Percentiles rank a stretch among this genome's conserved stretches.
Evolutionary conservation across 495 filamentous ascomycete species (phyloP).

Genomic region (Penicillium arizonense): DNA sequence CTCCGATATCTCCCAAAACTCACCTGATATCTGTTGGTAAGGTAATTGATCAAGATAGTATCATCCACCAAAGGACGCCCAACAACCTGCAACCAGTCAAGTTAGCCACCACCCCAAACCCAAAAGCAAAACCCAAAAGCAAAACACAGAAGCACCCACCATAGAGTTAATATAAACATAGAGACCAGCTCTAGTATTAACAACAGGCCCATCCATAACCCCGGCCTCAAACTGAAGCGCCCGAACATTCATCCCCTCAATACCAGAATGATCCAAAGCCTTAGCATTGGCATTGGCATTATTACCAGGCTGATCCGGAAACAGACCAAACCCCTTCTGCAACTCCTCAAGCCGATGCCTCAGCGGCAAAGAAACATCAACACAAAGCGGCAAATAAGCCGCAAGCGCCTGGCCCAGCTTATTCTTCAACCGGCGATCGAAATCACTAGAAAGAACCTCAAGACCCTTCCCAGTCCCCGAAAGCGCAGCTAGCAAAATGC

Average conservation of each 20-base stretch:
- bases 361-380: conserved; percentile 39
- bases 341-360: conserved; percentile 41
- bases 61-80: conserved; percentile 85
- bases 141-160: conserved; percentile 40
- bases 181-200: conserved; percentile 83
- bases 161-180: conserved; percentile 90
- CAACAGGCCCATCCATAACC: conserved; percentile 62
- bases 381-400: conserved; percentile 42
- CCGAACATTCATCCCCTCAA: conserved; percentile 44
- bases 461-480: conserved; percentile 40
- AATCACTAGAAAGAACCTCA: conserved; percentile 34
- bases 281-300: conserved; percentile 18
- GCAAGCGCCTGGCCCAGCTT: conserved; percentile 42
- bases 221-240: conserved; percentile 50
- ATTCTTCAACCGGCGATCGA: conserved; percentile 27
- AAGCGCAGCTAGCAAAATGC: conserved; percentile 42
- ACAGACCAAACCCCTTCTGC: conserved; percentile 47
- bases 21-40: conserved; percentile 80
- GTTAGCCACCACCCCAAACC: conserved; percentile 1
- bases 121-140: neutral
- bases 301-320: conserved; percentile 25
- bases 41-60: conserved; percentile 67
- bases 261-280: conserved; percentile 34
- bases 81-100: conserved; percentile 63
- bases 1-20: conserved; percentile 7